Evolutionary conservation across 1,284 basidiomycete genomes (phyloP).

Genomic region (Malassezia nana): DNA sequence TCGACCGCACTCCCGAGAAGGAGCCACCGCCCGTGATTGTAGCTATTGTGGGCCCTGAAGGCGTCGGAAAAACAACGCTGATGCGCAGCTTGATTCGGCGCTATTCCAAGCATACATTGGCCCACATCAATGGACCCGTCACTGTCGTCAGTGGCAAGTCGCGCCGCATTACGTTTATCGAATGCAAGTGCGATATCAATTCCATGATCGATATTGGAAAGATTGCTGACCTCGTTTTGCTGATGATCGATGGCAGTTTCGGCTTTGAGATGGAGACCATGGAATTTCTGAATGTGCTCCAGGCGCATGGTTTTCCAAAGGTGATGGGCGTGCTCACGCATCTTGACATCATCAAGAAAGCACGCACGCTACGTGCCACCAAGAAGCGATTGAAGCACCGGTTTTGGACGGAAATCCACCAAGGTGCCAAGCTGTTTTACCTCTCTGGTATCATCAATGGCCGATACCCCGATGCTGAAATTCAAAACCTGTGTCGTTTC

Average conservation of each 20-base stretch:
- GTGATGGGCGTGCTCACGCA: conserved; percentile 93
- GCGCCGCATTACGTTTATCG: conserved; percentile 82
- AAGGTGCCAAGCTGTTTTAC: conserved; percentile 96
- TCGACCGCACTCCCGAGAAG: conserved; percentile 75
- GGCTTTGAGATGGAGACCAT: conserved; percentile 99
- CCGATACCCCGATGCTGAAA: conserved; percentile 92
- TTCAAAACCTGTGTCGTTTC: conserved; percentile 82
- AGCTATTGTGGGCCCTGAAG: conserved; percentile 92
- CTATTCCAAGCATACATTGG: conserved; percentile 87
- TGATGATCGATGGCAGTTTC: conserved; percentile 96
- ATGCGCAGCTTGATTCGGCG: conserved; percentile 81
- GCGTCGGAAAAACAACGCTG: conserved; percentile 89
- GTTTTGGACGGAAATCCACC: conserved; percentile 99
- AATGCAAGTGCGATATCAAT: conserved; percentile 95
- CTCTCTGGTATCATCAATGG: conserved; percentile 95
- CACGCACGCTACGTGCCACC: conserved; percentile 71
- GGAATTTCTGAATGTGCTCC: conserved; percentile 93
- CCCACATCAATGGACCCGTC: conserved; percentile 81
- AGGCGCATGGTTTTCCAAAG: conserved; percentile 95
- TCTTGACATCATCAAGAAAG: conserved; percentile 91
- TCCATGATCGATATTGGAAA: conserved; percentile 98
- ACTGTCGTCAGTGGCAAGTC: conserved; percentile 89
- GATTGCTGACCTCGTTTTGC: conserved; percentile 84
- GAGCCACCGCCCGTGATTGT: conserved; percentile 87
- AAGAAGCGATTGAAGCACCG: conserved; percentile 95